Evolutionary conservation across 2,329 filamentous ascomycete species (phyloP).

Genomic region (Aspergillus sp.): DNA sequence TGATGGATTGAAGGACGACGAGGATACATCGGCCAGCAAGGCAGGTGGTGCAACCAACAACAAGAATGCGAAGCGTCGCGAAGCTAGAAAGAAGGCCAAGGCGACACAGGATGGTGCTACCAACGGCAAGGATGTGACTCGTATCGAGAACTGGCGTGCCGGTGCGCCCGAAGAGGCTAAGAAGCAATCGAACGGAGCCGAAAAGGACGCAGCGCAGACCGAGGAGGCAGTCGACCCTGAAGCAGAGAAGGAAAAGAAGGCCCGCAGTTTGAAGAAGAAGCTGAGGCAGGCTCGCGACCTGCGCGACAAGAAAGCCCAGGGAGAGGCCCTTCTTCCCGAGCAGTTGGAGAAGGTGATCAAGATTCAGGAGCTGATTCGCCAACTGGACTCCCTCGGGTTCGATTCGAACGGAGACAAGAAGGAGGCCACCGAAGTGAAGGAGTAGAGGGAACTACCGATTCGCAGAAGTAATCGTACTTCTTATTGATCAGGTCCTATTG

Average conservation of each 20-base stretch:
- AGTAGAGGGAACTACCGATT: not conserved
- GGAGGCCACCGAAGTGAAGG: constrained; percentile 22
- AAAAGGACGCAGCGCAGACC: constrained; percentile 27
- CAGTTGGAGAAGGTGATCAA: constrained; percentile 98
- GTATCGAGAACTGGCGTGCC: constrained; percentile 37
- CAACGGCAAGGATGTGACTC: constrained; percentile 27
- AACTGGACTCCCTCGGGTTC: constrained; percentile 82
- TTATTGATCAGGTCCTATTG: not conserved
- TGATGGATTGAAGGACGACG: constrained; percentile 54
- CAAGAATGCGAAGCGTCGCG: constrained; percentile 83
- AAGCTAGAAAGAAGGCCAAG: constrained; percentile 65
- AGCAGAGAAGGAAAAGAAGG: constrained; percentile 87
- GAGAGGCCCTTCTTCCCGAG: constrained; percentile 81
- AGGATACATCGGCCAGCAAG: constrained; percentile 44
- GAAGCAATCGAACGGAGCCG: constrained; percentile 30
- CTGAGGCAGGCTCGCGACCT: constrained; percentile 89
- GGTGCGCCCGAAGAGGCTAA: constrained; percentile 25
- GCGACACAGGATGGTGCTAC: constrained; percentile 58
- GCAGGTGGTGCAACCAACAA: constrained; percentile 61
- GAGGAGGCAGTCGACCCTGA: constrained; percentile 62
- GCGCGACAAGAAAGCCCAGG: constrained; percentile 85
- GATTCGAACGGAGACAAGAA: constrained; percentile 73
- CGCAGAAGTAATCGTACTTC: not conserved
- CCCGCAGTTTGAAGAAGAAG: constrained; percentile 89
- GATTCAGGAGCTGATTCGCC: constrained; percentile 88